Percentiles rank a stretch among this genome's conserved stretches.
Evolutionary conservation across 768 basidiomycete genomes (phyloP).

Genomic region (Rubroboletus satanas): DNA sequence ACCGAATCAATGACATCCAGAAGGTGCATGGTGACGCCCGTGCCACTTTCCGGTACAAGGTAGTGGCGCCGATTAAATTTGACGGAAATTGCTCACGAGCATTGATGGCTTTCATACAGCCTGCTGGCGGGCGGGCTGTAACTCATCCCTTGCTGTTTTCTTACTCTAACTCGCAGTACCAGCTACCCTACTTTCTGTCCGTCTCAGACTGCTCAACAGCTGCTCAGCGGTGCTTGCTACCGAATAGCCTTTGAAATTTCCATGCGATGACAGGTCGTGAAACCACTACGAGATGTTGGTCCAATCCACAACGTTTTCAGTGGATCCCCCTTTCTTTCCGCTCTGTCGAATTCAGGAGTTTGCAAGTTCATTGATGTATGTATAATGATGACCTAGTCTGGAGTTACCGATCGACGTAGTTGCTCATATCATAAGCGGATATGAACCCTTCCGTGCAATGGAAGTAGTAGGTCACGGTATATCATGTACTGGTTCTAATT

Average conservation of each 20-base stretch:
- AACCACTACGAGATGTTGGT: background rate
- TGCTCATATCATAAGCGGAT: constrained; percentile 2
- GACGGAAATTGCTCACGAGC: constrained; percentile 23
- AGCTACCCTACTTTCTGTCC: background rate
- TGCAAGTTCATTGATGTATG: background rate
- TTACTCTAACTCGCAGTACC: constrained; percentile 2
- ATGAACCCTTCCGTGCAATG: constrained; percentile 13
- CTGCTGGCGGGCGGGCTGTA: constrained; percentile 1
- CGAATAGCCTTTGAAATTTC: background rate
- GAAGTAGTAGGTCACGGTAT: background rate
- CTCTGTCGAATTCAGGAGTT: background rate
- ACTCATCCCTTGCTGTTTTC: constrained; percentile 1
- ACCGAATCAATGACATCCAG: background rate
- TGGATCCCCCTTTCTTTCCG: background rate
- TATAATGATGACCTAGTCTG: background rate
- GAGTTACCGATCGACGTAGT: constrained; percentile 10
- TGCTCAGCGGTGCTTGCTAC: constrained; percentile 1
- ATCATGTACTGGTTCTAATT: background rate
- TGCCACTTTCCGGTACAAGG: constrained; percentile 5
- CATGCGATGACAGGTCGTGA: background rate
- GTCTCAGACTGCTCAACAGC: background rate
- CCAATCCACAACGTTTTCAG: background rate
- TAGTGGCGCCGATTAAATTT: constrained; percentile 22
- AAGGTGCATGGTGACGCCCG: constrained; percentile 11
- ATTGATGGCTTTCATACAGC: constrained; percentile 12